A percentile compares a stretch with the other conserved stretches of the same genome.
Evolutionary conservation across 129 eudicot species (phyloP).

Genomic region (Gnaphalium uliginosum): DNA sequence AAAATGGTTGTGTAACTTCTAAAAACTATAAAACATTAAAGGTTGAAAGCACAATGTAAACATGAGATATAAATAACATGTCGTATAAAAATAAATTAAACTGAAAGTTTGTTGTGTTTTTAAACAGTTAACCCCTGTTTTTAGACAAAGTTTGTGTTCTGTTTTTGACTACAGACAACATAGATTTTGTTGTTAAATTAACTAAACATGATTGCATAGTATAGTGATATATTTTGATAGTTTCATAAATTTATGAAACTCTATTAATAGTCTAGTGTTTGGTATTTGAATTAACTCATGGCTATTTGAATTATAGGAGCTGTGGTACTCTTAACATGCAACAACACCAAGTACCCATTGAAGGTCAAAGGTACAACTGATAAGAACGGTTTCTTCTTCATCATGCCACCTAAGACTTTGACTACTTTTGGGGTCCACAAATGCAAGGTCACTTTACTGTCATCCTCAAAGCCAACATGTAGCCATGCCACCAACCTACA

Average conservation of each 20-base stretch:
- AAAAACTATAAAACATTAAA: too few relatives aligned
- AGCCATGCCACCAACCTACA: conserved; percentile 60
- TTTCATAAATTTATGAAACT: too few relatives aligned
- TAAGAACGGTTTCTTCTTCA: conserved; percentile 81
- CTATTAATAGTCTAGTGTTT: too few relatives aligned
- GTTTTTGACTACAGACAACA: not conserved
- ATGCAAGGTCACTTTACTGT: conserved; percentile 57
- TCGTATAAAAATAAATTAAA: too few relatives aligned
- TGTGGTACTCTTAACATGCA: conserved; percentile 64
- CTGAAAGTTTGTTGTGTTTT: too few relatives aligned
- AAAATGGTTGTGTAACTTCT: too few relatives aligned
- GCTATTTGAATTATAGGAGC: conserved; percentile 50
- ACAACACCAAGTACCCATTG: conserved; percentile 50
- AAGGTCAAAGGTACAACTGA: conserved; percentile 46
- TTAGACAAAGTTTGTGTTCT: not conserved
- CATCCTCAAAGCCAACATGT: conserved; percentile 47
- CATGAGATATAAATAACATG: too few relatives aligned
- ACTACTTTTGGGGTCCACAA: conserved; percentile 62
- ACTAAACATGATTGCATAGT: too few relatives aligned
- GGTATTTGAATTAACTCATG: not conserved
- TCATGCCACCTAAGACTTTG: conserved; percentile 54
- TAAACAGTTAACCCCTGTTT: not conserved
- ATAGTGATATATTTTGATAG: too few relatives aligned
- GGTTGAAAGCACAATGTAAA: too few relatives aligned
- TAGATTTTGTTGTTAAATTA: not conserved